phyloP scores from a whole-genome alignment of 1,284 basidiomycete species.

The Mixia osmundae region DNA sequence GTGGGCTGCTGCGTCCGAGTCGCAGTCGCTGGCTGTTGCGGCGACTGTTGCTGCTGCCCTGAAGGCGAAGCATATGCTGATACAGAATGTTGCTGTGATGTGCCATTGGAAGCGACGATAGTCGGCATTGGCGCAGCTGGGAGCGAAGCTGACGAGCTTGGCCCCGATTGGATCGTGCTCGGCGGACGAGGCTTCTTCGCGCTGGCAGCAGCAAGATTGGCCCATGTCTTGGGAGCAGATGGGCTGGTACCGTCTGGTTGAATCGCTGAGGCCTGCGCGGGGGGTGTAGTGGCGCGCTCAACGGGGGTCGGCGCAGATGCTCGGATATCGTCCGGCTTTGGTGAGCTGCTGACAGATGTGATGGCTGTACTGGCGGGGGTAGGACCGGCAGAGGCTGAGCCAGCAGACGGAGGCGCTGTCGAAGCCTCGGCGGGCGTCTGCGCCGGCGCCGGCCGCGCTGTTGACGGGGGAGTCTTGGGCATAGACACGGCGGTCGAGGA shows the following conservation, averaged over 20 bases:
- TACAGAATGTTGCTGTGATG: not conserved
- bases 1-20: not conserved
- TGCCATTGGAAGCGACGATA: not conserved
- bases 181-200: slow-evolving; percentile 28
- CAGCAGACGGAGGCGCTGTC: slow-evolving; percentile 9
- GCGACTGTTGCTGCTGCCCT: not conserved
- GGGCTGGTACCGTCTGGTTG: slow-evolving; percentile 31
- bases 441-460: no score
- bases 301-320: slow-evolving; percentile 15
- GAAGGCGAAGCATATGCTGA: no score
- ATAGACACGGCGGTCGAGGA: not conserved
- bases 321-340: slow-evolving; percentile 1
- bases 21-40: not conserved
- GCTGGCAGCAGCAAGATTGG: slow-evolving; percentile 60
- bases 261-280: slow-evolving; percentile 20
- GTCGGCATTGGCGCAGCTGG: not conserved
- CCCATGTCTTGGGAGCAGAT: slow-evolving; percentile 55
- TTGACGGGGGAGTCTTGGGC: not conserved
- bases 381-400: slow-evolving; percentile 21
- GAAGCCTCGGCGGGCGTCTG: slow-evolving; percentile 7
- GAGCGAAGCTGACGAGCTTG: slow-evolving; percentile 23
- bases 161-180: not conserved
- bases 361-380: slow-evolving; percentile 18
- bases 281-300: slow-evolving; percentile 17
- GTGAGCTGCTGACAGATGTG: slow-evolving; percentile 5